phyloP scores from a whole-genome alignment of 1,284 basidiomycete genomes.

The Termitomyces sp. region DNA sequence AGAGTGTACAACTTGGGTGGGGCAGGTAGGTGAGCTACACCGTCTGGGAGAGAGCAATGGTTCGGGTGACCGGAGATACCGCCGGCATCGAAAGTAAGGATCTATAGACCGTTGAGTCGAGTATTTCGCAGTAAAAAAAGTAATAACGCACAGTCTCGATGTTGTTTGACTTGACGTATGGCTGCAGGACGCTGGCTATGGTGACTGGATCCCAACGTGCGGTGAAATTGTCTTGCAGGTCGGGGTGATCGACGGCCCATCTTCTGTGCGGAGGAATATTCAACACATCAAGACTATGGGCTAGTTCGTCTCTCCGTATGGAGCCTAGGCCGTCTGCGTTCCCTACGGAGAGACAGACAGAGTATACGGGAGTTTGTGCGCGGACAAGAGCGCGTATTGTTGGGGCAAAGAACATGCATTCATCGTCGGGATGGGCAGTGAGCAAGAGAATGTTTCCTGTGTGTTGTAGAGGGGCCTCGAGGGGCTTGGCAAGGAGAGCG shows the following conservation, averaged over 20 bases:
- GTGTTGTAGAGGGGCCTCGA: neutral
- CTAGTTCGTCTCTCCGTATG: slow-evolving; percentile 61
- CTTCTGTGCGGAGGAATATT: slow-evolving; percentile 58
- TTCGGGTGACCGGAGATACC: slow-evolving; percentile 91
- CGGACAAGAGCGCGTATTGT: slow-evolving; percentile 55
- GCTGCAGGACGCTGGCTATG: slow-evolving; percentile 57
- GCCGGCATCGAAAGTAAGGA: slow-evolving; percentile 83
- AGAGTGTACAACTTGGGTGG: slow-evolving; percentile 46
- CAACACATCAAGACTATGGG: slow-evolving; percentile 62
- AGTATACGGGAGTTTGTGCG: slow-evolving; percentile 32
- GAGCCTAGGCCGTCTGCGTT: slow-evolving; percentile 80
- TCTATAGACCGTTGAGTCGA: slow-evolving; percentile 36
- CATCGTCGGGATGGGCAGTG: slow-evolving; percentile 90
- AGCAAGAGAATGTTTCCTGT: slow-evolving; percentile 50
- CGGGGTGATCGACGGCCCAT: slow-evolving; percentile 62
- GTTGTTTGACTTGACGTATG: slow-evolving; percentile 52
- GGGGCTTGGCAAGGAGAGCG: slow-evolving; percentile 25
- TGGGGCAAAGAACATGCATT: slow-evolving; percentile 89
- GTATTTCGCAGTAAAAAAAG: neutral
- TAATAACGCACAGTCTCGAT: slow-evolving; percentile 57
- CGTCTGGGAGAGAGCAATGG: slow-evolving; percentile 72
- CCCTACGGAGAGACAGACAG: slow-evolving; percentile 62
- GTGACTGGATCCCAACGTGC: slow-evolving; percentile 58
- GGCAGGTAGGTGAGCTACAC: slow-evolving; percentile 41
- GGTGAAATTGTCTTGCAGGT: slow-evolving; percentile 77